Conservation (phyloP, 2,329 filamentous ascomycete genomes). For the Apiospora pterosperma region DNA sequence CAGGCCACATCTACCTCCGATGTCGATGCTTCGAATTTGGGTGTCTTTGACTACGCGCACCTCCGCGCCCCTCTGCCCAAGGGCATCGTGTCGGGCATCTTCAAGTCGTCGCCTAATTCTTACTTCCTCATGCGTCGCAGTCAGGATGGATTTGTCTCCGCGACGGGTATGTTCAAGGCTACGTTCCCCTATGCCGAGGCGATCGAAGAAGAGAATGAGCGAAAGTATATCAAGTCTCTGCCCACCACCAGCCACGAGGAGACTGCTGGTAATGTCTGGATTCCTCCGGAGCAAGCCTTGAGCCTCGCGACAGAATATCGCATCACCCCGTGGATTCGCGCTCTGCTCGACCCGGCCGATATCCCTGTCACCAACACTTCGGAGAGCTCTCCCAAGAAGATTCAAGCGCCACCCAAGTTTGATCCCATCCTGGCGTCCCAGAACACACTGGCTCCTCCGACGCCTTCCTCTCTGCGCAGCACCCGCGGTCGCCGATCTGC, state of each 20-base stretch:
- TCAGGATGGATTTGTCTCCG: slow-evolving; percentile 78
- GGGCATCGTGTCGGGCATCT: slow-evolving; percentile 89
- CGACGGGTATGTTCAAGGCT: slow-evolving; percentile 90
- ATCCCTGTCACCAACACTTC: slow-evolving; percentile 57
- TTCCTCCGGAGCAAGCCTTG: slow-evolving; percentile 78
- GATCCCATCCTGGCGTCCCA: slow-evolving; percentile 46
- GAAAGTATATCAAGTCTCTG: slow-evolving; percentile 80
- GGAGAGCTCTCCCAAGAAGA: slow-evolving; percentile 70
- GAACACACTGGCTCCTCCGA: slow-evolving; percentile 45
- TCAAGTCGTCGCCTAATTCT: slow-evolving; percentile 81
- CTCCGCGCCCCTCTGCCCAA: slow-evolving; percentile 88
- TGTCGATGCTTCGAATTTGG: slow-evolving; percentile 69
- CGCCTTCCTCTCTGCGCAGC: slow-evolving; percentile 42
- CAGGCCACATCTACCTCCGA: slow-evolving; percentile 68
- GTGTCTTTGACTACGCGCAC: slow-evolving; percentile 93
- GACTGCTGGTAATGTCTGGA: slow-evolving; percentile 96
- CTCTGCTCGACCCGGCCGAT: slow-evolving; percentile 84
- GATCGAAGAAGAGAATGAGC: slow-evolving; percentile 71
- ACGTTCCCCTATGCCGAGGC: slow-evolving; percentile 76
- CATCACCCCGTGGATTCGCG: slow-evolving; percentile 82
- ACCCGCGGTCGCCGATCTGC: slow-evolving; percentile 52
- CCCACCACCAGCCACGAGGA: slow-evolving; percentile 82
- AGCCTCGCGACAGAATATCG: slow-evolving; percentile 82
- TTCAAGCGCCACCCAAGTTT: slow-evolving; percentile 78
- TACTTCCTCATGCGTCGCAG: slow-evolving; percentile 97